Base-by-base conservation (phyloP, 257 asterid species). In the Coffea eugenioides region DNA sequence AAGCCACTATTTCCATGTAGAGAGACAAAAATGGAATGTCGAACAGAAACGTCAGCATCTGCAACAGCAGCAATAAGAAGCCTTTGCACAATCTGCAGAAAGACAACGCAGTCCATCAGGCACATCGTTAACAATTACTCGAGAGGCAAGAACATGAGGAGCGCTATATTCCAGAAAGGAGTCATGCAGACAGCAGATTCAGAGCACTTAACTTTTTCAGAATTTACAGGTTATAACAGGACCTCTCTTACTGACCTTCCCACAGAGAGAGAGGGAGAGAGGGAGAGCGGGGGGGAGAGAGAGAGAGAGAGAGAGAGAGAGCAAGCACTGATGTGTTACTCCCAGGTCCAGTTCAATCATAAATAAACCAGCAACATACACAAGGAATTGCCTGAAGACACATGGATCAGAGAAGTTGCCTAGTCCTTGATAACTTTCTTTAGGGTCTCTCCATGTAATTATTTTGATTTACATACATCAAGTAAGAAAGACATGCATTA, bases 11-110 rank as follows among this genome's bases (percentile, higher is more conserved):
- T 88, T 78, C 87, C 97, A 69, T 89, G 91, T 81, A 96, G 86
- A 77, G 94, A 91, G 66, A 91, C 90, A 87, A 94, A 96, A 82
- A 96, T 89, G 66, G 99, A 94, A 71, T 85, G 89, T 45, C 99
- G 90, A 85, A 96, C 99, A 76, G 86, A 88, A 84, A 94, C 98
- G 84, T 92, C 98, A 61, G 97, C 95, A 86, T 96, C 99, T 61
- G 98, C 97, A 77, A 94, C 97, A 70, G 99, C 99, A 13, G 99
- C 91, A 49, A 86, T 90, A 68, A 96, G 97, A 85, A 94, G 97
- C 85, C 91, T 96, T 81, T 86, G 95, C 86, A 96, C 94, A 82
- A 96, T 94, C 99, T 96, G 91, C 90, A 82, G 59, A 81, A 71
- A 57, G 75, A 61, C 52, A 68, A 70, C 34, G 36, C 43, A 34